These are phyloP conservation scores for Fagus crenata DNA, from an alignment of 306 rosid species.

Conservation along the genomic window DNA sequence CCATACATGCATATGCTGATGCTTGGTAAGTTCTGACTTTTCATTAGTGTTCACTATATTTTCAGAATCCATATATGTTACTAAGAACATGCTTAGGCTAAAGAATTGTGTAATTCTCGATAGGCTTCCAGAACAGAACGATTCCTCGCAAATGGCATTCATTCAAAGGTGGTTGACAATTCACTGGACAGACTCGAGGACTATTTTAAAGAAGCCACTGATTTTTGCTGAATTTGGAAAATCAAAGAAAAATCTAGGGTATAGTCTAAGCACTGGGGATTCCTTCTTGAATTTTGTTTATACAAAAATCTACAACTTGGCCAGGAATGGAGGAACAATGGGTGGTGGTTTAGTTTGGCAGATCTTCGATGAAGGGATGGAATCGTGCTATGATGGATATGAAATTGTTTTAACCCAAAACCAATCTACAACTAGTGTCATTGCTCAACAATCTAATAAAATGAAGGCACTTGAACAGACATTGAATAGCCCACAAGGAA, in stretches of 20 bases:
- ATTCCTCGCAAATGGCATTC: slow-evolving; percentile 38
- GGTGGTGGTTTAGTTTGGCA: slow-evolving; percentile 58
- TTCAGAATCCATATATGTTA: not conserved
- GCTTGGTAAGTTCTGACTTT: slow-evolving; percentile 37
- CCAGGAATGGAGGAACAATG: slow-evolving; percentile 40
- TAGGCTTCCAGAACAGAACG: slow-evolving; percentile 46
- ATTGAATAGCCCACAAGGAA: not conserved
- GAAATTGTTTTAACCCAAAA: slow-evolving; percentile 49
- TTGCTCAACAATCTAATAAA: slow-evolving; percentile 47
- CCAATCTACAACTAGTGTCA: slow-evolving; percentile 32
- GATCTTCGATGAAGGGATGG: slow-evolving; percentile 52
- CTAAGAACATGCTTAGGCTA: not conserved
- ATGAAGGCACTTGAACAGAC: slow-evolving; percentile 35
- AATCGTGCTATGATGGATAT: slow-evolving; percentile 41
- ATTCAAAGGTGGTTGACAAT: slow-evolving; percentile 40
- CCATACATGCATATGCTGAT: slow-evolving; percentile 61
- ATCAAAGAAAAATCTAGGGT: slow-evolving; percentile 41
- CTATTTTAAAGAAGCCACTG: slow-evolving; percentile 51
- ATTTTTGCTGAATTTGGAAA: slow-evolving; percentile 50
- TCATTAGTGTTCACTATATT: not conserved
- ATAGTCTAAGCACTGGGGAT: slow-evolving; percentile 26
- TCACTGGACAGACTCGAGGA: slow-evolving; percentile 47
- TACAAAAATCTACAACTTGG: slow-evolving; percentile 34
- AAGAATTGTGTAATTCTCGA: not conserved
- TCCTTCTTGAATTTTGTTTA: slow-evolving; percentile 36